Conservation (phyloP, 2,329 filamentous ascomycete genomes). For the Pseudopithomyces maydicus region DNA sequence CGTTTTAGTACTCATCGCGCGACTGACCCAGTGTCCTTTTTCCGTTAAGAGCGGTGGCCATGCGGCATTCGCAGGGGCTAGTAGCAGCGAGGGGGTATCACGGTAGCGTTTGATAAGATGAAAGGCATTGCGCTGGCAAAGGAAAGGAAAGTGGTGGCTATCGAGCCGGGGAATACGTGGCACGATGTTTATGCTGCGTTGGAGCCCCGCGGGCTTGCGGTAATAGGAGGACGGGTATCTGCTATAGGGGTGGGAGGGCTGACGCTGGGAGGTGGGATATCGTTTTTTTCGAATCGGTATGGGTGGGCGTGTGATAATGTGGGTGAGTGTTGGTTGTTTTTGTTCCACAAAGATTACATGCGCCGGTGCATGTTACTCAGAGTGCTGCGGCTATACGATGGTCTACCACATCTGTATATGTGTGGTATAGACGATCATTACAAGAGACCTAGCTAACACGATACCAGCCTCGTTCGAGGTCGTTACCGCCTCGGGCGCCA, state of each 20-base stretch:
- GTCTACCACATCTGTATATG: neutral
- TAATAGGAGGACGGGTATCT: conserved; percentile 33
- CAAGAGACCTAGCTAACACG: neutral
- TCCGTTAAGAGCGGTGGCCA: conserved; percentile 1
- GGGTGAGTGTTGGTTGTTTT: neutral
- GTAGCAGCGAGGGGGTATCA: conserved; percentile 40
- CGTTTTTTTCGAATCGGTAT: neutral
- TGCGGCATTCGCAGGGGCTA: conserved; percentile 27
- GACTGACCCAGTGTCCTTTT: conserved; percentile 27
- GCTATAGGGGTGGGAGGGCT: conserved; percentile 16
- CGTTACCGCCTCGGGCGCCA: conserved; percentile 20
- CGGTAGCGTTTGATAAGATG: conserved; percentile 31
- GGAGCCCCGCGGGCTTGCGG: conserved; percentile 24
- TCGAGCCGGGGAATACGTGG: conserved; percentile 40
- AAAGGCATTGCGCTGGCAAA: conserved; percentile 20
- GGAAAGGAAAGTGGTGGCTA: conserved; percentile 23
- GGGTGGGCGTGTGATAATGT: conserved; percentile 38
- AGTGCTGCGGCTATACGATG: neutral
- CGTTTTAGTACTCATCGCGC: conserved; percentile 22
- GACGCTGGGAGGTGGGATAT: conserved; percentile 5
- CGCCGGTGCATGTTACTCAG: neutral
- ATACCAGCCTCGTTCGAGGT: conserved; percentile 15
- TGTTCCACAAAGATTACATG: too few relatives aligned
- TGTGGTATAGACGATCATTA: neutral
- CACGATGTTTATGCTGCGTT: conserved; percentile 33